A percentile compares a stretch with the other conserved stretches of the same genome.
These are phyloP conservation scores for Candida smagusa DNA, from an alignment of 1,139 yeast species.

Conservation along the genomic window DNA sequence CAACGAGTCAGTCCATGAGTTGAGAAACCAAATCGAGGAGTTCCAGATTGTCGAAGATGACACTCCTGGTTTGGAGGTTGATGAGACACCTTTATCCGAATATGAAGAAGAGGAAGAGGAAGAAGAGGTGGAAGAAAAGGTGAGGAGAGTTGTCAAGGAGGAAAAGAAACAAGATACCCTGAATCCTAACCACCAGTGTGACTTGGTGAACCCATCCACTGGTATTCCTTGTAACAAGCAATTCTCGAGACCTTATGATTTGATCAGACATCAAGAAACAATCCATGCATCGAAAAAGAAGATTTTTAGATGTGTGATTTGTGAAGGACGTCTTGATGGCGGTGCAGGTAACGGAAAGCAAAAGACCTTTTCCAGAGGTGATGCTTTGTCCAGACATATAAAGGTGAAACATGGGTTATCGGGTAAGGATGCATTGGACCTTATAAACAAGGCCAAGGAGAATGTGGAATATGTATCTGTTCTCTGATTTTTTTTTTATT, in stretches of 20 bases:
- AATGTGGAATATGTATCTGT: slow-evolving; percentile 61
- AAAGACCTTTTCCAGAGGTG: slow-evolving; percentile 48
- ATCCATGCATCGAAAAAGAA: slow-evolving; percentile 49
- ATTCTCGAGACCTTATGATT: slow-evolving; percentile 47
- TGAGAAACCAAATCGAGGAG: slow-evolving; percentile 10
- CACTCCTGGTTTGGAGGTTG: background rate
- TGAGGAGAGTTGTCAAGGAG: background rate
- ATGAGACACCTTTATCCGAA: background rate
- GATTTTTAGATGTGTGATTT: slow-evolving; percentile 47
- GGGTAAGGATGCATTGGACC: slow-evolving; percentile 50
- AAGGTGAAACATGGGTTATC: slow-evolving; percentile 48
- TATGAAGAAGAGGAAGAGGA: background rate
- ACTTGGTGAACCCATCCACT: slow-evolving; percentile 56
- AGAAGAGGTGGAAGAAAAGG: background rate
- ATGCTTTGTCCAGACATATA: slow-evolving; percentile 48
- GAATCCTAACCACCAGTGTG: slow-evolving; percentile 41
- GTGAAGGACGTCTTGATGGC: slow-evolving; percentile 48
- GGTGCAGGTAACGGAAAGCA: slow-evolving; percentile 60
- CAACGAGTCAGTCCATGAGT: slow-evolving; percentile 4
- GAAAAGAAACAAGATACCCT: background rate
- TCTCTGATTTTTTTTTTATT: slow-evolving; percentile 6
- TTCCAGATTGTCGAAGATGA: slow-evolving; percentile 7
- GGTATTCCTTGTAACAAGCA: slow-evolving; percentile 44
- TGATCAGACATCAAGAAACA: slow-evolving; percentile 49
- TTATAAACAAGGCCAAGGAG: slow-evolving; percentile 72